Percentiles rank a stretch among this genome's conserved stretches.
Evolutionary conservation across 208 protist genomes (phyloP).

Genomic region (Trypanosoma mega): DNA sequence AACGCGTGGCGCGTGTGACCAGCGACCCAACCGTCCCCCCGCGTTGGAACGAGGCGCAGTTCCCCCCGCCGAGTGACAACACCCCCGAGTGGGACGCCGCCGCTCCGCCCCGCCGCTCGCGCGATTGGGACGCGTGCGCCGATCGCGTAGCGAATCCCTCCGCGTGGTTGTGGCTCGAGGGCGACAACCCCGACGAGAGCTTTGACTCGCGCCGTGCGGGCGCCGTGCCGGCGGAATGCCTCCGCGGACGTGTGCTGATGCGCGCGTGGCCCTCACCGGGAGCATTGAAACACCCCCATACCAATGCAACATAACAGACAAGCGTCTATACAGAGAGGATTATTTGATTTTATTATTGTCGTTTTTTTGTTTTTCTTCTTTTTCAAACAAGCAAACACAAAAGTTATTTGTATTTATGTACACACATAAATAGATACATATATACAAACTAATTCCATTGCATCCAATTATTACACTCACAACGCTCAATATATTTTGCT

Average conservation of each 20-base stretch:
- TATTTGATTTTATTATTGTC: too few species aligned
- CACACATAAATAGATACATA: too few species aligned
- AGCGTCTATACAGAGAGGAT: too few species aligned
- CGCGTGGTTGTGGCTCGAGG: conserved; percentile 81
- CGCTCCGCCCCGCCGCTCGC: conserved; percentile 25
- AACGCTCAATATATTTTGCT: too few species aligned
- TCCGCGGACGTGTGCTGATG: conserved; percentile 53
- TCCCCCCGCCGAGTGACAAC: conserved; percentile 25
- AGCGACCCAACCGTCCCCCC: conserved; percentile 27
- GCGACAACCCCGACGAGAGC: conserved; percentile 72
- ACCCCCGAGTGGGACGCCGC: neutral
- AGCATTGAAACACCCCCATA: too few species aligned
- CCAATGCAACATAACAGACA: too few species aligned
- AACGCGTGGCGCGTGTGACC: conserved; percentile 61
- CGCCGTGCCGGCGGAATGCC: conserved; percentile 69
- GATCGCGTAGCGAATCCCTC: conserved; percentile 40
- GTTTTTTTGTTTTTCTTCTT: too few species aligned
- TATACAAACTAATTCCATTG: too few species aligned
- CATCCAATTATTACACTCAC: too few species aligned
- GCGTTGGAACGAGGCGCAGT: conserved; percentile 45
- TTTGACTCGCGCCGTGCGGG: conserved; percentile 75
- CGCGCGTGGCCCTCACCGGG: conserved; percentile 27
- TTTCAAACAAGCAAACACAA: too few species aligned
- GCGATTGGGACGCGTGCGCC: conserved; percentile 70
- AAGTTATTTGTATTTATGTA: too few species aligned